A percentile compares a stretch with the other conserved stretches of the same genome.
Conservation (phyloP, 257 asterid genomes). For the Fraxinus quadrangulata region DNA sequence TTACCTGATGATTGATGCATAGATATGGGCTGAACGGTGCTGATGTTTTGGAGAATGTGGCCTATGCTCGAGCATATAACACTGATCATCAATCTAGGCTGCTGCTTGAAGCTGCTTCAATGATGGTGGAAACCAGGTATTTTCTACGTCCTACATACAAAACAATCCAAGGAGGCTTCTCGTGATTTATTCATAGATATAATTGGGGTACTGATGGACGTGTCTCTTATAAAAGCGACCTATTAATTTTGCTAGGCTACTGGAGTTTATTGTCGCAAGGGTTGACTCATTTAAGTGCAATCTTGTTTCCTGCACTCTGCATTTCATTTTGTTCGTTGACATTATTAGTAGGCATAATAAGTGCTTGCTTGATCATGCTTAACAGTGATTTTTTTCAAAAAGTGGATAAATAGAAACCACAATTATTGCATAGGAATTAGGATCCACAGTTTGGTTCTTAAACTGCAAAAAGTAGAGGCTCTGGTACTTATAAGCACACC, state of each 20-base stretch:
- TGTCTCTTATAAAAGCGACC: neutral
- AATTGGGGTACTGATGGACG: neutral
- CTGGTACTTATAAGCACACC: neutral
- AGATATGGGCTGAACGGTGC: slow-evolving; percentile 94
- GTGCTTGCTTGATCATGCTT: neutral
- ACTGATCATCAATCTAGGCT: slow-evolving; percentile 98
- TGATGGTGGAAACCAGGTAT: slow-evolving; percentile 97
- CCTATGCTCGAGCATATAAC: slow-evolving; percentile 97
- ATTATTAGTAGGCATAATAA: neutral
- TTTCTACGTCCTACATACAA: neutral
- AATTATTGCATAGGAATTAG: neutral
- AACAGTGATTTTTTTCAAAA: neutral
- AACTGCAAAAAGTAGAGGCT: neutral
- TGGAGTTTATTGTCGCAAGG: neutral
- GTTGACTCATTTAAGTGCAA: neutral
- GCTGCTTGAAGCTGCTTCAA: slow-evolving; percentile 94
- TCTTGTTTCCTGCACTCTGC: neutral
- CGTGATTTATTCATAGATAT: neutral
- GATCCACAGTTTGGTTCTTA: neutral
- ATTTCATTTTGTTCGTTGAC: neutral
- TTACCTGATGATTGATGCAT: slow-evolving; percentile 12
- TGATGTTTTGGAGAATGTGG: slow-evolving; percentile 96
- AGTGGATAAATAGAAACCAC: neutral
- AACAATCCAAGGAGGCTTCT: neutral
- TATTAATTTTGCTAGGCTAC: neutral